Evolutionary conservation across 2,329 filamentous ascomycete species (phyloP).

Genomic region (Pleoardoris graminearum): DNA sequence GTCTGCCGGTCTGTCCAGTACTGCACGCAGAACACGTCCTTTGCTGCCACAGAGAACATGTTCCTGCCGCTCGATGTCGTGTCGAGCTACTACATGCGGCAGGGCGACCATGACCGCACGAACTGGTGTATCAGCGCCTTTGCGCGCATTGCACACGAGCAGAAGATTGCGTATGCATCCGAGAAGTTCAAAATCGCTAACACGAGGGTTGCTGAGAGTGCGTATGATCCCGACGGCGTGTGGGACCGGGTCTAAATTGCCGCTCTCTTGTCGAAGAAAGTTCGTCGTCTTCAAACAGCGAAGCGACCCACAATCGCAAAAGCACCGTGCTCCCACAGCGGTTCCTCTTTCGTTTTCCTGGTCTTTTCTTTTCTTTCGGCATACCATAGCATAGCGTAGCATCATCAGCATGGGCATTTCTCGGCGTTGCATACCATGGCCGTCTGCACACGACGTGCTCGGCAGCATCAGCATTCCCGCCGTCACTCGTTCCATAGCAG

Average conservation of each 20-base stretch:
- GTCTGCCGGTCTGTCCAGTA: slow-evolving; percentile 26
- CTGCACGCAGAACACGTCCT: slow-evolving; percentile 18
- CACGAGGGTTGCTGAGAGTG: background rate
- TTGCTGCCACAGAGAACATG: slow-evolving; percentile 24
- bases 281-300: background rate
- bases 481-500: background rate
- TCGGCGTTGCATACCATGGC: background rate
- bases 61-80: slow-evolving; percentile 20
- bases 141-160: slow-evolving; percentile 15
- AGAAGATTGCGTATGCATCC: slow-evolving; percentile 16
- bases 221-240: background rate
- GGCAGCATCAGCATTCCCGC: background rate
- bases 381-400: slow-evolving; percentile 1
- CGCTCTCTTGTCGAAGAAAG: background rate
- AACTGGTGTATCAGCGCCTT: slow-evolving; percentile 21
- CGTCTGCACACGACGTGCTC: background rate
- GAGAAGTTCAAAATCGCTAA: slow-evolving; percentile 6
- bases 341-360: background rate
- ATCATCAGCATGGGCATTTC: slow-evolving; percentile 2
- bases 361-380: background rate
- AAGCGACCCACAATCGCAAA: too few relatives aligned
- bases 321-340: background rate
- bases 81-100: slow-evolving; percentile 15
- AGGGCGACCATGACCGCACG: slow-evolving; percentile 17
- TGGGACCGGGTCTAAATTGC: background rate